Evolutionary conservation across 768 basidiomycete species (phyloP).

Genomic region (Pulveroboletus sp.): DNA sequence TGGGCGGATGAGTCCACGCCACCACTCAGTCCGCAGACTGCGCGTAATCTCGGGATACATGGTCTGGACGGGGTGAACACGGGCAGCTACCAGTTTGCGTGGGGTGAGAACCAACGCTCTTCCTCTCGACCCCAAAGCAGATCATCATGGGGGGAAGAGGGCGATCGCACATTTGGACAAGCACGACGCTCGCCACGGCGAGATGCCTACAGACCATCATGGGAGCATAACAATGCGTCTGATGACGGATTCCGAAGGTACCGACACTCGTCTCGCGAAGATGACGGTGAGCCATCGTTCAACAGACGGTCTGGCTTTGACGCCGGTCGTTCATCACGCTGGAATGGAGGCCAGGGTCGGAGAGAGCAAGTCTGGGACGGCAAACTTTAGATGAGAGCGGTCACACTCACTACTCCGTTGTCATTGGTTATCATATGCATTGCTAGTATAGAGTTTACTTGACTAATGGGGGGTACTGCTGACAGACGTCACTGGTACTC

Average conservation of each 20-base stretch:
- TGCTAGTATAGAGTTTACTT: background rate
- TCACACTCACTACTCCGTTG: conserved; percentile 2
- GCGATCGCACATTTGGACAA: background rate
- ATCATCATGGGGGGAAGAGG: conserved; percentile 11
- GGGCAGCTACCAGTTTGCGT: background rate
- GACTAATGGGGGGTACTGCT: background rate
- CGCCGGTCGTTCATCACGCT: conserved; percentile 1
- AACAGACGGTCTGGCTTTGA: conserved; percentile 8
- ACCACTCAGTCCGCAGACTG: conserved; percentile 39
- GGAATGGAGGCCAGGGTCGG: conserved; percentile 2
- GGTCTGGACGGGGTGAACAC: conserved; percentile 32
- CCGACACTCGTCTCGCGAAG: conserved; percentile 4
- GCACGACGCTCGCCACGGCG: conserved; percentile 2
- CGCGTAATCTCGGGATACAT: conserved; percentile 51
- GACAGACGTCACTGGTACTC: conserved; percentile 1
- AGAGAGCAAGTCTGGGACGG: conserved; percentile 4
- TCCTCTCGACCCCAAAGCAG: conserved; percentile 2
- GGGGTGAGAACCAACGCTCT: conserved; percentile 3
- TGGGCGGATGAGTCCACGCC: conserved; percentile 37
- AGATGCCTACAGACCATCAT: background rate
- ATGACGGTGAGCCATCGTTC: background rate
- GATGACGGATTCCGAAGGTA: background rate
- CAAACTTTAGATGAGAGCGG: conserved; percentile 1
- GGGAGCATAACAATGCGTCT: background rate
- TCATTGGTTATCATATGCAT: background rate